Base-by-base conservation (phyloP, 2,329 filamentous ascomycete genomes). In the Trichoderma citrinoviride region DNA sequence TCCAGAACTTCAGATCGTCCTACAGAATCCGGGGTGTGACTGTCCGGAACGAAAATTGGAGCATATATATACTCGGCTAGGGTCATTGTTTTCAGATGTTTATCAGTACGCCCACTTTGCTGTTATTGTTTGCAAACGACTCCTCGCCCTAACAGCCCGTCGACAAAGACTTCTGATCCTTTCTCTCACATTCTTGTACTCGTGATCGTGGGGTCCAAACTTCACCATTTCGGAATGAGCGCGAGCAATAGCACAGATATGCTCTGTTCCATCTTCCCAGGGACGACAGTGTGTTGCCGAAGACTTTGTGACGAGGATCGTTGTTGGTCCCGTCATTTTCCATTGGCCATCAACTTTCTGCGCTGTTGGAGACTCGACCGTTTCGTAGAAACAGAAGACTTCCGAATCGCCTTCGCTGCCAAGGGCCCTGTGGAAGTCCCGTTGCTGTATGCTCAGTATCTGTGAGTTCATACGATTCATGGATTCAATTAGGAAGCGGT, bases 41-140 rank as follows among this genome's bases (percentile, higher is more conserved):
- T 62, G 10, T 66, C 65, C 8, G 67, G 67, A 8, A 68, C 66
- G 2, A 68, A n/a, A 54, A 66, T 66, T 68, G n/a, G n/a, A n/a
- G n/a, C n/a, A n/a, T n/a, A n/a, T n/a, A n/a, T n/a, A n/a, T n/a
- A n/a, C n/a, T n/a, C n/a, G n/a, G n/a, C n/a, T n/a, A n/a, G n/a
- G n/a, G n/a, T n/a, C n/a, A n/a, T n/a, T n/a, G n/a, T n/a, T n/a
- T n/a, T n/a, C n/a, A n/a, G n/a, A n/a, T n/a, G n/a, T n/a, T n/a
- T n/a, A n/a, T n/a, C n/a, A n/a, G n/a, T n/a, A n/a, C n/a, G n/a
- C n/a, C n/a, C n/a, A 67, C 5, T 56, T 67, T 29, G 61, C 17
- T 2, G 4, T 40, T 14, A 43, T 25, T 0, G 52, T 50, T 3
- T 50, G 61, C 14, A 56, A 29, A 21, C 27, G 52, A 49, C n/a